Conservation (phyloP, 805 yeast genomes). For the Starmerella floricola region DNA sequence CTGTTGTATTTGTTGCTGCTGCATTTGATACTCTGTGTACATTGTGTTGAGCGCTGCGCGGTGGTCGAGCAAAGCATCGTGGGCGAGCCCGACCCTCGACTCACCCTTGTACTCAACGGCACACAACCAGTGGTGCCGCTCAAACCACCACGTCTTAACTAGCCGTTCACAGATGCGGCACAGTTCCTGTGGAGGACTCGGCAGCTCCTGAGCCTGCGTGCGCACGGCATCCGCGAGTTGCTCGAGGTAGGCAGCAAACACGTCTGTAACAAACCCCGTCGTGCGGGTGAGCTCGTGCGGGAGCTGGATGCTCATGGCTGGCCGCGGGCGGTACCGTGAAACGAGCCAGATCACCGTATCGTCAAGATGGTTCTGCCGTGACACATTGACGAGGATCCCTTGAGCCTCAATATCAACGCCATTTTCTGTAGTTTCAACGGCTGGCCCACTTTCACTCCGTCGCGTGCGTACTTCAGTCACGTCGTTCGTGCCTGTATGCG, state of each 20-base stretch:
- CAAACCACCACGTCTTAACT: slow-evolving; percentile 96
- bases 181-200: slow-evolving; percentile 68
- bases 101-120: slow-evolving; percentile 71
- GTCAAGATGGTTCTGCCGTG: slow-evolving; percentile 29
- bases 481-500: too few species aligned
- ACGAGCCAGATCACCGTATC: slow-evolving; percentile 59
- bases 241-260: slow-evolving; percentile 62
- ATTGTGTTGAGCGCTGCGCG: slow-evolving; percentile 34
- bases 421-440: too few species aligned
- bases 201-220: slow-evolving; percentile 43
- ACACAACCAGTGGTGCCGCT: slow-evolving; percentile 79
- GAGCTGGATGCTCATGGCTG: slow-evolving; percentile 50
- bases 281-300: slow-evolving; percentile 42
- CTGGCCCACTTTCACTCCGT: too few species aligned
- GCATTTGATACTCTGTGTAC: slow-evolving; percentile 1
- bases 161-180: slow-evolving; percentile 87
- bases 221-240: slow-evolving; percentile 52
- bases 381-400: slow-evolving; percentile 60
- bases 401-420: slow-evolving; percentile 54
- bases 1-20: neutral
- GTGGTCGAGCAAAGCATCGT: slow-evolving; percentile 69
- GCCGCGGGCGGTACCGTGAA: slow-evolving; percentile 57
- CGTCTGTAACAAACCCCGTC: slow-evolving; percentile 80
- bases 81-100: slow-evolving; percentile 60
- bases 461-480: too few species aligned